Percentiles rank a stretch among this genome's conserved stretches.
Conservation (phyloP, 257 asterid genomes). For the Asclepias syriaca region DNA sequence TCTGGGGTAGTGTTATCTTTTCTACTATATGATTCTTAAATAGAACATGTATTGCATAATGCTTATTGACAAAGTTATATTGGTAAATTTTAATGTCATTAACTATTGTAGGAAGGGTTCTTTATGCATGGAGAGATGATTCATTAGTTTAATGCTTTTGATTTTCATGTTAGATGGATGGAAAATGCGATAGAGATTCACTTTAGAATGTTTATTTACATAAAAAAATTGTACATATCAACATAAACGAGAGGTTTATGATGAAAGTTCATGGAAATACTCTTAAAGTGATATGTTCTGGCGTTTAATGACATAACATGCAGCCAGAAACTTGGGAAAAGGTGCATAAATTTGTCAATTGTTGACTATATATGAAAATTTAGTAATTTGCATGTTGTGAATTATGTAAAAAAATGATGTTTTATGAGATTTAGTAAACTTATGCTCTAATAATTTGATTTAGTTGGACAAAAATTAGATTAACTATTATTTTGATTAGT, state of each 20-base stretch:
- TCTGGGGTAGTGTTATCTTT: constrained; percentile 55
- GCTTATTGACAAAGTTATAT: not conserved
- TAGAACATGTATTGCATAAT: constrained; percentile 8
- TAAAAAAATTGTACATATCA: not conserved
- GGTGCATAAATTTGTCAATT: not conserved
- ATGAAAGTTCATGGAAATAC: not conserved
- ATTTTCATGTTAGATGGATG: not conserved
- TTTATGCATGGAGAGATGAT: constrained; percentile 6
- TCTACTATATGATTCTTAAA: constrained; percentile 3
- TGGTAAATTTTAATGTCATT: not conserved
- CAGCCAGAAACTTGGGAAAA: not conserved
- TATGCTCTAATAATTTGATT: no score
- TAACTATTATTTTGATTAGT: no score
- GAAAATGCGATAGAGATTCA: not conserved
- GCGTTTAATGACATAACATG: not conserved
- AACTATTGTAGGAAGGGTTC: not conserved
- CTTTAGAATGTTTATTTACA: not conserved
- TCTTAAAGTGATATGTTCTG: not conserved
- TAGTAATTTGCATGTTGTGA: not conserved
- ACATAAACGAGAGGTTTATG: not conserved
- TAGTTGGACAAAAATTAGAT: no score
- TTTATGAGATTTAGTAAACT: not conserved
- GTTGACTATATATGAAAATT: not conserved
- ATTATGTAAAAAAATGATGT: not conserved
- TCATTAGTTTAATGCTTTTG: not conserved